Evolutionary conservation across 2,329 filamentous ascomycete genomes (phyloP).

Genomic region (Paraconiothyrium sp.): DNA sequence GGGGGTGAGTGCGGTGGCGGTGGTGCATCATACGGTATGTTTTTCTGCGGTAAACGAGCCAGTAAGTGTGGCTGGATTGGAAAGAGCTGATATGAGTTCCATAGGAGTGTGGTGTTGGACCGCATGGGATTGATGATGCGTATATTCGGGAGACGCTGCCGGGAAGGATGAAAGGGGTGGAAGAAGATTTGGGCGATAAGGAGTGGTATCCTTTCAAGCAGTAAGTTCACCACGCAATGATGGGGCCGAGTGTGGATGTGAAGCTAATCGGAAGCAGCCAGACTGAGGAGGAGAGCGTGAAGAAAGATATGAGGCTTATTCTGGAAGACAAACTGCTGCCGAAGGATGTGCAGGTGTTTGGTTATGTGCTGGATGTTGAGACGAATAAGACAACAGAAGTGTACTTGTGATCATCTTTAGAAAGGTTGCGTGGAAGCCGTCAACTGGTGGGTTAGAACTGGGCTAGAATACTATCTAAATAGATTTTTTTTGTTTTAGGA

Average conservation of each 20-base stretch:
- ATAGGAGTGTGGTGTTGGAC: not conserved
- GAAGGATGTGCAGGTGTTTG: not conserved
- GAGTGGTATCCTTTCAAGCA: not conserved
- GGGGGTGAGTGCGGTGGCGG: not conserved
- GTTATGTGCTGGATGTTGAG: constrained; percentile 7
- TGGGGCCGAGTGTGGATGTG: no score
- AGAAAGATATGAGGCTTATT: constrained; percentile 6
- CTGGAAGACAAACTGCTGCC: not conserved
- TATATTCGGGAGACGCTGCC: not conserved
- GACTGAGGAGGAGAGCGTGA: constrained; percentile 7
- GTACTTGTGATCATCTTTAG: not conserved
- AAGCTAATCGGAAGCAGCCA: not conserved
- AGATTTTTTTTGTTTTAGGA: no score
- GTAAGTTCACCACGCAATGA: not conserved
- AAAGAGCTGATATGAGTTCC: not conserved
- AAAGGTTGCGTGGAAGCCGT: not conserved
- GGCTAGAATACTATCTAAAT: no score
- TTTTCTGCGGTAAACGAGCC: not conserved
- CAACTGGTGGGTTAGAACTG: not conserved
- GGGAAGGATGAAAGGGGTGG: not conserved
- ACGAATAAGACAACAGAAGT: constrained; percentile 4
- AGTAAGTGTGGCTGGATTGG: not conserved
- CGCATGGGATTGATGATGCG: not conserved
- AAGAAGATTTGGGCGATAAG: not conserved
- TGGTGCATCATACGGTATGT: constrained; percentile 7